Conservation (phyloP, 371 early-diverging fungal genomes). For the Capillidium rhysosporum region DNA sequence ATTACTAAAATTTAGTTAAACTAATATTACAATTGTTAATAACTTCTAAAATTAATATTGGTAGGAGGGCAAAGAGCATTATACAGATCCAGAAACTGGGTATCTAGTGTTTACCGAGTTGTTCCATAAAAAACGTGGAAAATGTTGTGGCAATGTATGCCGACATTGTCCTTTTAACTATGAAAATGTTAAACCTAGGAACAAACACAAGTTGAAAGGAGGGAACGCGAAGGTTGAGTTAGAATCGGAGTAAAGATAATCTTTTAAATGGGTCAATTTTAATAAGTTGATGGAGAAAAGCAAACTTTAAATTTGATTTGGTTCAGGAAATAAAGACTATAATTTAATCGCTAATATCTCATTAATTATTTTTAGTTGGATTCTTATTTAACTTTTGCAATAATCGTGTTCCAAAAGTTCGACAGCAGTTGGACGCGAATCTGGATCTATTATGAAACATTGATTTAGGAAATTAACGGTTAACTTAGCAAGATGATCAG, state of each 20-base stretch:
- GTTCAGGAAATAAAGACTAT: too few relatives aligned
- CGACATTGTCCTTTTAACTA: constrained; percentile 1
- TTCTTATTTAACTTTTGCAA: not conserved
- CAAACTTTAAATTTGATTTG: too few relatives aligned
- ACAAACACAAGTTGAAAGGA: too few relatives aligned
- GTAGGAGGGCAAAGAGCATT: not conserved
- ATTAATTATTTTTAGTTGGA: too few relatives aligned
- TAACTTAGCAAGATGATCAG: constrained; percentile 32
- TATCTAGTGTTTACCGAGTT: not conserved
- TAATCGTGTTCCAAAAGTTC: not conserved
- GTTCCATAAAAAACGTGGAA: not conserved
- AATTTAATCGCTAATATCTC: too few relatives aligned
- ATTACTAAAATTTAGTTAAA: too few relatives aligned
- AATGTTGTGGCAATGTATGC: not conserved
- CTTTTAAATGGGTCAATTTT: too few relatives aligned
- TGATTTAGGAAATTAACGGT: constrained; percentile 35
- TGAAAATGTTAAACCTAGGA: not conserved
- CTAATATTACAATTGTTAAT: too few relatives aligned
- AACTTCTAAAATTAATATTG: too few relatives aligned
- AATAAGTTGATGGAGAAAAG: too few relatives aligned
- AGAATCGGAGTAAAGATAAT: too few relatives aligned
- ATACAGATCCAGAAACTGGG: not conserved
- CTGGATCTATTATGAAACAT: constrained; percentile 36
- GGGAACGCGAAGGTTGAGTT: too few relatives aligned
- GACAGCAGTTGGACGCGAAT: not conserved